Conservation (phyloP, 495 filamentous ascomycete genomes). For the Podospora pseudoanserina region DNA sequence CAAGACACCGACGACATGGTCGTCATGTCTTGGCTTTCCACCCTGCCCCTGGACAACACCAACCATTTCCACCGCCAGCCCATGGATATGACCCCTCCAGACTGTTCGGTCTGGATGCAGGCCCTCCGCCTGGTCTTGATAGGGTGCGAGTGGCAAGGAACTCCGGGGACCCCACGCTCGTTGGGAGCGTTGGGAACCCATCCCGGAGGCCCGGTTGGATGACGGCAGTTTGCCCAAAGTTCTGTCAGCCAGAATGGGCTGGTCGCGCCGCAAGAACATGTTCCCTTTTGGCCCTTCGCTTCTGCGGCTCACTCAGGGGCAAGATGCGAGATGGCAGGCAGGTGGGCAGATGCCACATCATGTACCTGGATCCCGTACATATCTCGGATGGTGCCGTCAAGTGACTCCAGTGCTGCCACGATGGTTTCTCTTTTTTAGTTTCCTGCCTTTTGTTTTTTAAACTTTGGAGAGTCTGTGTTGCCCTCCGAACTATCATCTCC, state of each 20-base stretch:
- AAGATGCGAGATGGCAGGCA: background rate
- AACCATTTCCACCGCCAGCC: background rate
- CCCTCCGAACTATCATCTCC: background rate
- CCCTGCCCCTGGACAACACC: slow-evolving; percentile 7
- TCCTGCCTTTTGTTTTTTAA: background rate
- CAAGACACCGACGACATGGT: slow-evolving; percentile 12
- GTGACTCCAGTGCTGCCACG: background rate
- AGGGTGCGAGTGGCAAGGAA: background rate
- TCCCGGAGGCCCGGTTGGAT: slow-evolving; percentile 24
- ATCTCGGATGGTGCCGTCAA: background rate
- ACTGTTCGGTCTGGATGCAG: background rate
- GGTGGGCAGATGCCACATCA: background rate
- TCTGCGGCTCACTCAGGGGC: slow-evolving; percentile 2
- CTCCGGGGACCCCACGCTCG: background rate
- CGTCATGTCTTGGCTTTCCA: slow-evolving; percentile 2
- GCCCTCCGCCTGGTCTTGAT: background rate
- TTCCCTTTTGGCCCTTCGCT: slow-evolving; percentile 10
- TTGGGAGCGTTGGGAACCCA: slow-evolving; percentile 4
- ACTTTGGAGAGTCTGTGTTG: background rate
- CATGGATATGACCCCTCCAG: background rate
- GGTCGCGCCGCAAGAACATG: slow-evolving; percentile 7
- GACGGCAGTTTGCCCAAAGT: slow-evolving; percentile 8
- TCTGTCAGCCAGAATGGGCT: background rate
- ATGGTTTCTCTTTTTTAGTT: slow-evolving; percentile 3
- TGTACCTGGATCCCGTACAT: background rate